Conservation (phyloP, 768 basidiomycete species). For the Termitomyces sp. region DNA sequence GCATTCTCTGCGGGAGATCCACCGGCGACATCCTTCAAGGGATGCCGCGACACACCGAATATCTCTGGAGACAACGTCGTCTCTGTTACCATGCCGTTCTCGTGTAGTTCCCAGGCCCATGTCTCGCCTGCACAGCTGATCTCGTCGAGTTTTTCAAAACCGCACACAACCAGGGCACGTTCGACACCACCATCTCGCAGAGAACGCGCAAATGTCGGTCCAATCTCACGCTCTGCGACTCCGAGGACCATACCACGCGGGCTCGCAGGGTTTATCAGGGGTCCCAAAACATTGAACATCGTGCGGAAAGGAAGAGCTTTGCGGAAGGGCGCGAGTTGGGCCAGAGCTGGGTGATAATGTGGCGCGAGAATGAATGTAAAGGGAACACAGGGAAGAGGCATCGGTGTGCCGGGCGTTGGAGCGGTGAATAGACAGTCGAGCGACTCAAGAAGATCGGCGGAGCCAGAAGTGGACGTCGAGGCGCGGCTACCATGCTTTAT, state of each 20-base stretch:
- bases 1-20: conserved; percentile 79
- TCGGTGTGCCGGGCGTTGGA: conserved; percentile 52
- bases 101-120: conserved; percentile 73
- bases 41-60: conserved; percentile 73
- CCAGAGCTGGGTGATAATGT: conserved; percentile 87
- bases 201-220: conserved; percentile 73
- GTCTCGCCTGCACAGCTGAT: conserved; percentile 92
- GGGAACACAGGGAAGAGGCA: conserved; percentile 59
- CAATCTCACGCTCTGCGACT: conserved; percentile 78
- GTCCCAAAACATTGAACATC: conserved; percentile 93
- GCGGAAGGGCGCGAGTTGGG: conserved; percentile 76
- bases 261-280: conserved; percentile 85
- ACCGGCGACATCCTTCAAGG: conserved; percentile 65
- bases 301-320: conserved; percentile 89
- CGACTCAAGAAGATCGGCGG: conserved; percentile 86
- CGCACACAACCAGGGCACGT: conserved; percentile 90
- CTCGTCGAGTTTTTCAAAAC: conserved; percentile 87
- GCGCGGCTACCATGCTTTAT: conserved; percentile 83
- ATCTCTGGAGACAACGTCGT: conserved; percentile 57
- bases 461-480: conserved; percentile 93
- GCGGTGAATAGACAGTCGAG: conserved; percentile 73
- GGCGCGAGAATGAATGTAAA: conserved; percentile 94
- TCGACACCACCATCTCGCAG: conserved; percentile 71
- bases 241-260: conserved; percentile 91
- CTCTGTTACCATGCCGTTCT: conserved; percentile 57